phyloP scores from a whole-genome alignment of 2,329 filamentous ascomycete species.

The Fusarium subtropicale region DNA sequence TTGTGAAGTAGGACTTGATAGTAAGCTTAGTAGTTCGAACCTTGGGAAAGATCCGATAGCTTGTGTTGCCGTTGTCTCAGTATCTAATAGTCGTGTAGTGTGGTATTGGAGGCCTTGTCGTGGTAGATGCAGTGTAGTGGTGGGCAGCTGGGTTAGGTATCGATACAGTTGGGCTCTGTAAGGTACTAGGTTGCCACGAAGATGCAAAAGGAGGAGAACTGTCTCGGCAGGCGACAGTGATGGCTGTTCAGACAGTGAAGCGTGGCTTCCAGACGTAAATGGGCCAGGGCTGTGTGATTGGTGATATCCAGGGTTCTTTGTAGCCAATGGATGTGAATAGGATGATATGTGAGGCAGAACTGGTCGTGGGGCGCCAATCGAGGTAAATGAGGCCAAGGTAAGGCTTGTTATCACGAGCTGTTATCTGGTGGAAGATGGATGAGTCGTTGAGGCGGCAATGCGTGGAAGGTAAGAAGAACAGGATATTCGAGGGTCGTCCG shows the following conservation, averaged over 20 bases:
- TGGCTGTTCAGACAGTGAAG: constrained; percentile 43
- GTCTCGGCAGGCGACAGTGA: constrained; percentile 48
- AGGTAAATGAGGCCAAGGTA: constrained; percentile 45
- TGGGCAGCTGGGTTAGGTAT: constrained; percentile 47
- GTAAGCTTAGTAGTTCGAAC: constrained; percentile 5
- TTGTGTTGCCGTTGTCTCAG: constrained; percentile 18
- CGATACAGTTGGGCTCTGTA: constrained; percentile 38
- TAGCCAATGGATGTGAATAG: constrained; percentile 52
- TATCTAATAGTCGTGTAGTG: constrained; percentile 22
- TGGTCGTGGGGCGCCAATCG: constrained; percentile 49
- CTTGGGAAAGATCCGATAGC: constrained; percentile 2
- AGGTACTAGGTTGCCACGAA: constrained; percentile 39
- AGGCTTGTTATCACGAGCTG: constrained; percentile 39
- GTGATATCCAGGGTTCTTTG: constrained; percentile 47
- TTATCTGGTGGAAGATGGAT: constrained; percentile 28
- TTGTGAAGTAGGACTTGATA: constrained; percentile 2
- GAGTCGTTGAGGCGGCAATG: constrained; percentile 24
- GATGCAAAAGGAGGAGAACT: constrained; percentile 43
- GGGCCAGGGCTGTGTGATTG: constrained; percentile 51
- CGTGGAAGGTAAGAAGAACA: constrained; percentile 39
- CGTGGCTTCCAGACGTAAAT: constrained; percentile 49
- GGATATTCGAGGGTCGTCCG: constrained; percentile 35
- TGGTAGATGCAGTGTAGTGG: constrained; percentile 37
- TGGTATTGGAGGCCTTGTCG: constrained; percentile 33
- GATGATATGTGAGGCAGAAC: constrained; percentile 52